Base-by-base conservation (phyloP, 257 asterid species). In the Scutellaria minor region DNA sequence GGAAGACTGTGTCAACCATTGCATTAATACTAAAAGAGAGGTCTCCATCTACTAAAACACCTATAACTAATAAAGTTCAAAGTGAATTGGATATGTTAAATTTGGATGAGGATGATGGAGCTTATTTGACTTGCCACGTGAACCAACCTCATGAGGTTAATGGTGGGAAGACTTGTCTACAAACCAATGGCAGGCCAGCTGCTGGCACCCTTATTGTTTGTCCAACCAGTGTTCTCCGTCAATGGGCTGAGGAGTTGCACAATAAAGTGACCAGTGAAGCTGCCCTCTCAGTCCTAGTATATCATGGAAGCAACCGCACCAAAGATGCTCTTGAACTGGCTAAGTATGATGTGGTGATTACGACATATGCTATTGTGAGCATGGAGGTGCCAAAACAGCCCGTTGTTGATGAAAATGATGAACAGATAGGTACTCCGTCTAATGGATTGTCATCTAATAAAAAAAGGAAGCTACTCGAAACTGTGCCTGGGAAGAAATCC, bases 371-470 rank as follows among this genome's bases (percentile, higher is more conserved):
- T 20, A 92, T 95, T 66, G 99, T 95, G 71, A 90, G 96, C 87
- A 88, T 88, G 96, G 99, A 95, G 85, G 98, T 95, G 69, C 96
- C 97, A 18, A 92, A 88, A 67, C 95, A 90, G 88, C 99, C 99
- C 73, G 82, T 83, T 69, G 97, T 75, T 44, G 82, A 91, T 69
- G 94, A 90, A 45, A 80, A 81, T 66, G 96, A 87, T 44, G 96
- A 92, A 69, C 81, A 74, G 60, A 39, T 73, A 2, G 85, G 85
- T 65, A n/a, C 78, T 63, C 68, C 82, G 13, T 64, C 52, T 66
- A 47, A 77, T 56, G 88, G 76, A 76, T 64, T 62, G 65, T 76
- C 84, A 14, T 82, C 90, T 63, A 58, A 71, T 79, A 90, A 81
- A 70, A 95, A 90, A 74, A 86, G 99, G 78, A 90, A 87, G 80